Evolutionary conservation across 208 protist species (phyloP).

Genomic region (Naegleria lovaniensis): DNA sequence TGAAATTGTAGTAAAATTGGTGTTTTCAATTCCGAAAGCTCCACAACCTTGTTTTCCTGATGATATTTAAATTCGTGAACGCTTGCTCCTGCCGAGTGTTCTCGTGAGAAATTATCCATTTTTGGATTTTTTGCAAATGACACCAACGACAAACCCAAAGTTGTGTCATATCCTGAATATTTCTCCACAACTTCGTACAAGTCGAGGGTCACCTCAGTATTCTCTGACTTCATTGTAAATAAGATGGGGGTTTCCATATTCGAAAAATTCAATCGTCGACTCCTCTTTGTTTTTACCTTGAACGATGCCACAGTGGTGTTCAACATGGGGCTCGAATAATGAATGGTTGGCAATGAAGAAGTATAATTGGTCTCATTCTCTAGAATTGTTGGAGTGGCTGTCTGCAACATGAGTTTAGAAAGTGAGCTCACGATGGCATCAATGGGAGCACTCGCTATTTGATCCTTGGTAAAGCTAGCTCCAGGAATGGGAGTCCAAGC

Average conservation of each 20-base stretch:
- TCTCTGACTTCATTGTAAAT: neutral
- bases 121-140: neutral
- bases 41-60: neutral
- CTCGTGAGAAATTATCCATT: neutral
- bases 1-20: neutral
- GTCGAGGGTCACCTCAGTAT: neutral
- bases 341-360: neutral
- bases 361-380: neutral
- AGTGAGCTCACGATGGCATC: neutral
- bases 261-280: neutral
- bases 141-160: neutral
- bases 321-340: neutral
- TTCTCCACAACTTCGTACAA: neutral
- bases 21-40: neutral
- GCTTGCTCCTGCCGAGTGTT: neutral
- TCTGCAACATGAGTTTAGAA: neutral
- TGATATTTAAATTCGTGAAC: neutral
- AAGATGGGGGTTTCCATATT: no score
- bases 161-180: neutral
- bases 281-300: neutral
- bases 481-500: no score
- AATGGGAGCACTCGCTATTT: no score
- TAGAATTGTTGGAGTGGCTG: neutral
- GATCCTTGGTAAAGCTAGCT: no score
- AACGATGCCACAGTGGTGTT: neutral